phyloP scores from a whole-genome alignment of 352 stramenopile species.

The Phytophthora tubulina region DNA sequence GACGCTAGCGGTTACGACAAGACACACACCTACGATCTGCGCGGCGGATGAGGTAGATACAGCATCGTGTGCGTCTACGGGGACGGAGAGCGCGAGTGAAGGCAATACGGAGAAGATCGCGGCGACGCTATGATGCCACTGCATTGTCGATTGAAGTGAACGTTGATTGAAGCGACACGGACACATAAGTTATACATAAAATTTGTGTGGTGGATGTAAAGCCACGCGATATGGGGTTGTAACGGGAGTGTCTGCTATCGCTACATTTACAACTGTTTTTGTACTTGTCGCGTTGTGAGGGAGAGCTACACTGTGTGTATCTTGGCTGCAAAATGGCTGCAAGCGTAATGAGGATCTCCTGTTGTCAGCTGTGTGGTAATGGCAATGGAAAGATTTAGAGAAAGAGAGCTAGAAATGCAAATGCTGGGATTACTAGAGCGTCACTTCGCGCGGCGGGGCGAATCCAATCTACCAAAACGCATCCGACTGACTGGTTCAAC shows the following conservation, averaged over 20 bases:
- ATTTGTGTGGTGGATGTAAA: constrained; percentile 10
- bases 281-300: constrained; percentile 8
- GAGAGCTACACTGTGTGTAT: constrained; percentile 13
- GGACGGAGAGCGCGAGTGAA: background rate
- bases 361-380: constrained; percentile 3
- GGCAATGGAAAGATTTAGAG: background rate
- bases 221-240: constrained; percentile 15
- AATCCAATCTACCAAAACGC: constrained; percentile 49
- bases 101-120: constrained; percentile 1
- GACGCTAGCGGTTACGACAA: constrained; percentile 39
- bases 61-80: background rate
- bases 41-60: background rate
- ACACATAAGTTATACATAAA: background rate
- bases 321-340: constrained; percentile 11
- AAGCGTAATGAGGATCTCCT: background rate
- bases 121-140: background rate
- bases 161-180: background rate
- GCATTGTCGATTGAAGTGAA: constrained; percentile 15
- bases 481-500: constrained; percentile 30
- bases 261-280: constrained; percentile 14
- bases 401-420: constrained; percentile 35
- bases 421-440: constrained; percentile 48
- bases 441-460: constrained; percentile 25
- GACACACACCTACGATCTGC: constrained; percentile 31
- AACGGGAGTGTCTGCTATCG: constrained; percentile 9